Conservation (phyloP, 495 filamentous ascomycete genomes). For the Xylaria intraflava region DNA sequence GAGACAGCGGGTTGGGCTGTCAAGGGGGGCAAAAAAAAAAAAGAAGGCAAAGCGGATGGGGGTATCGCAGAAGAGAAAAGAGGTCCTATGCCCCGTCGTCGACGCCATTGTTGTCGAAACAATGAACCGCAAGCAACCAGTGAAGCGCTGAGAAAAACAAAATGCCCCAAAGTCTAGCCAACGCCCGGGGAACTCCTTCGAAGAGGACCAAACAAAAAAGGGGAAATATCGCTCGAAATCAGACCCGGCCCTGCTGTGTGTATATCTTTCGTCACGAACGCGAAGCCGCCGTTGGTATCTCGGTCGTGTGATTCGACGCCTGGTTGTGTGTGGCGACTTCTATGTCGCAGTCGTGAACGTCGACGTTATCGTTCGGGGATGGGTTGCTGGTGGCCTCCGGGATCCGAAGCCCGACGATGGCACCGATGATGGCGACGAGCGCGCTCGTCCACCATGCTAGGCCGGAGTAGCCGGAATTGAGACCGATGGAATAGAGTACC, state of each 20-base stretch:
- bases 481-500: constrained; percentile 70
- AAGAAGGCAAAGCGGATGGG: constrained; percentile 9
- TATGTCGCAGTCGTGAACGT: constrained; percentile 12
- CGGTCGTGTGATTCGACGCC: background rate
- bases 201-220: constrained; percentile 13
- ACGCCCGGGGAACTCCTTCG: constrained; percentile 17
- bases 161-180: constrained; percentile 22
- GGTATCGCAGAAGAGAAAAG: constrained; percentile 6
- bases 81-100: background rate
- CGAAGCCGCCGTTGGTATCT: background rate
- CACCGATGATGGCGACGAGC: constrained; percentile 66
- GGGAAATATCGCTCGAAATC: background rate
- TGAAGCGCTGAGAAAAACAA: constrained; percentile 18
- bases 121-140: background rate
- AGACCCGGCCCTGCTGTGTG: background rate
- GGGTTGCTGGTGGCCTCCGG: constrained; percentile 27
- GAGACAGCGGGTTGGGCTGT: background rate
- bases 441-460: constrained; percentile 89
- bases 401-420: constrained; percentile 45
- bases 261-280: background rate
- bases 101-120: background rate
- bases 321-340: constrained; percentile 11
- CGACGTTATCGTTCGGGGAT: constrained; percentile 26
- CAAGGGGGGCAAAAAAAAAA: constrained; percentile 15
- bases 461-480: constrained; percentile 72